phyloP scores from a whole-genome alignment of 208 protist species.

The Trypanosoma mega region DNA sequence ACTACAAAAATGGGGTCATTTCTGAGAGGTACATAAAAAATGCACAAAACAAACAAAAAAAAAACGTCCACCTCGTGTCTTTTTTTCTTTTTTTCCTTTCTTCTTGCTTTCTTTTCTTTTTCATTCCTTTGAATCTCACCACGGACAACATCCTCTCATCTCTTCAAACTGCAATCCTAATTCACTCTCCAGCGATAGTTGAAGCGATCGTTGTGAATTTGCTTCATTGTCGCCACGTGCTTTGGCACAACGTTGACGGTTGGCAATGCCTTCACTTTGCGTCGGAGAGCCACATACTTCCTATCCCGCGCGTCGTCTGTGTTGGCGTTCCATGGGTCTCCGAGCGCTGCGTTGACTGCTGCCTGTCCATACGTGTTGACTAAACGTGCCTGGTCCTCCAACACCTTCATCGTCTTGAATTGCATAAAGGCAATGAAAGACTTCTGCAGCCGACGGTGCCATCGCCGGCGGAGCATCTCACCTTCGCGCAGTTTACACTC shows the following conservation, averaged over 20 bases:
- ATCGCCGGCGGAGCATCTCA: constrained; percentile 83
- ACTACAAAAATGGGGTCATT: too few species aligned
- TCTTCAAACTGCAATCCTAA: constrained; percentile 28
- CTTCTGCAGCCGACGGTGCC: constrained; percentile 81
- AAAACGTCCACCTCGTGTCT: too few species aligned
- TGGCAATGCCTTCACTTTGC: constrained; percentile 64
- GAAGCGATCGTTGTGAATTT: constrained; percentile 92
- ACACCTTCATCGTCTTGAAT: constrained; percentile 90
- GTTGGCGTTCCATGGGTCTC: constrained; percentile 43
- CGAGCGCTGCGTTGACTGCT: constrained; percentile 82
- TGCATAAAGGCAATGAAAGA: constrained; percentile 91
- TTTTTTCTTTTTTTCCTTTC: too few species aligned
- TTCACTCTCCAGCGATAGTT: constrained; percentile 89
- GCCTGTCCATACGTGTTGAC: constrained; percentile 86
- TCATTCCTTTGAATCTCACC: not conserved
- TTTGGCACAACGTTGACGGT: constrained; percentile 76
- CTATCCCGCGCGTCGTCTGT: constrained; percentile 32
- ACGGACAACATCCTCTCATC: not conserved
- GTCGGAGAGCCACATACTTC: constrained; percentile 48
- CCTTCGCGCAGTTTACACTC: constrained; percentile 84
- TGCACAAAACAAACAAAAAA: too few species aligned
- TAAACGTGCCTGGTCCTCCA: constrained; percentile 85
- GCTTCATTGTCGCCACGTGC: constrained; percentile 90
- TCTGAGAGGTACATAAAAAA: too few species aligned
- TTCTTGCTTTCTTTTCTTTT: not conserved